Evolutionary conservation across 495 filamentous ascomycete species (phyloP), one percentile per base, ranked within the genome.

Genomic region (Annulohypoxylon maeteangense): DNA sequence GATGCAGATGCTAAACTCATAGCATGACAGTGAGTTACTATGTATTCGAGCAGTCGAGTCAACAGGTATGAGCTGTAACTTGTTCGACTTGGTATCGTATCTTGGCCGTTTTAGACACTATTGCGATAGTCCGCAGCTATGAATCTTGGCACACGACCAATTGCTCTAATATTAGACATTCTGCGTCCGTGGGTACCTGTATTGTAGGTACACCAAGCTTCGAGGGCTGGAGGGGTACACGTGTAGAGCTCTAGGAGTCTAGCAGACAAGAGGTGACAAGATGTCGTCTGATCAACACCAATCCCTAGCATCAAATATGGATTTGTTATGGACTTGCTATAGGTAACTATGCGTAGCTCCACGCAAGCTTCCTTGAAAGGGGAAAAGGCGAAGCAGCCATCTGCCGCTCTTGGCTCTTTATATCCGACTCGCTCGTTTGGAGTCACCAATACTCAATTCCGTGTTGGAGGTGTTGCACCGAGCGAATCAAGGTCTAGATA

Each of bases 381-480:
- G 44, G 31, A 34, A 34, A 57, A 60, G 59, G 53, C 32, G 57
- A 67, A 55, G 63, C 64, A 27, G 12, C 50, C 57, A 73, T 69
- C 70, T 73, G 65, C 70, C 70, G 70, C 65, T 65, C 70, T 73
- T 73, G 70, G 70, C 70, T 58, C 40, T 62, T 27, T 67, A 64
- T 59, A 63, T 67, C 57, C 58, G 62, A 62, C 62, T 63, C 48
- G 42, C 27, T 72, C 44, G 53, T 53, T 67, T 59, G 16, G 23
- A 25, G 45, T 48, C 20, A 20, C 45, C 18, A 23, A 12, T 23
- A 54, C 27, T 50, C 3, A 25, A 57, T 57, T 57, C 54, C 65
- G 44, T 62, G 16, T 64, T 42, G 31, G 47, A 57, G 20, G 47
- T 45, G 51, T 70, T 22, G 56, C 51, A 32, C 18, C 50, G 57